A percentile compares a stretch with the other conserved stretches of the same genome.
These are phyloP conservation scores for Malassezia arunalokei DNA, from an alignment of 1,284 basidiomycete genomes.

Conservation along the genomic window DNA sequence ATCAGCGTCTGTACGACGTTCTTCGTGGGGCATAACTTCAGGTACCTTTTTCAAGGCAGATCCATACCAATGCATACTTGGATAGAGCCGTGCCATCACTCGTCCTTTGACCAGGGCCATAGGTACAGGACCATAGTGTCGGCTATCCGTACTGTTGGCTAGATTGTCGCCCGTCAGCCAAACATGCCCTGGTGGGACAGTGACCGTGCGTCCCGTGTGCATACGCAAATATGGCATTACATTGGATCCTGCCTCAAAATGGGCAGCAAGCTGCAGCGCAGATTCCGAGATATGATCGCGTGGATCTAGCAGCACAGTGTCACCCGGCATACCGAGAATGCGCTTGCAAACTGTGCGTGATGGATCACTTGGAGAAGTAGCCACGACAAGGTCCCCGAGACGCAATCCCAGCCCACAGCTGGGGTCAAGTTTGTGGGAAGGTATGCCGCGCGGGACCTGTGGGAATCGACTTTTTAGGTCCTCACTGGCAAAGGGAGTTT, in stretches of 20 bases:
- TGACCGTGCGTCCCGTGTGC: slow-evolving; percentile 9
- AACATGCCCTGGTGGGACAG: slow-evolving; percentile 47
- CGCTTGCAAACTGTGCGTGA: slow-evolving; percentile 71
- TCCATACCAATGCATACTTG: slow-evolving; percentile 2
- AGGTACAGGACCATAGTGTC: slow-evolving; percentile 80
- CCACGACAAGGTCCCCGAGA: slow-evolving; percentile 66
- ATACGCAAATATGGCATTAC: not conserved
- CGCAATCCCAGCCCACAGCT: slow-evolving; percentile 27
- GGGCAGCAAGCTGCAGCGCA: not conserved
- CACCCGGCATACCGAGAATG: slow-evolving; percentile 77
- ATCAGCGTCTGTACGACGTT: slow-evolving; percentile 7
- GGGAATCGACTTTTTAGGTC: slow-evolving; percentile 5
- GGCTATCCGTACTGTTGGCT: slow-evolving; percentile 68
- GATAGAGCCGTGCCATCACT: slow-evolving; percentile 52
- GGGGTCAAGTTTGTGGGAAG: slow-evolving; percentile 21
- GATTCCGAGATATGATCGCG: slow-evolving; percentile 27
- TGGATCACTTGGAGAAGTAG: slow-evolving; percentile 63
- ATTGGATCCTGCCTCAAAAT: not conserved
- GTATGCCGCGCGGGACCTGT: not conserved
- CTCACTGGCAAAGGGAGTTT: not conserved
- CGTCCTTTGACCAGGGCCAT: slow-evolving; percentile 67
- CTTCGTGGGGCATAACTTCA: not conserved
- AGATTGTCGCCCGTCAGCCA: slow-evolving; percentile 90
- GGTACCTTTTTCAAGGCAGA: not conserved
- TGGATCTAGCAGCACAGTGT: slow-evolving; percentile 75